Evolutionary conservation across 192 early-diverging fungal genomes (phyloP).

Genomic region (Coemansia javaensis): DNA sequence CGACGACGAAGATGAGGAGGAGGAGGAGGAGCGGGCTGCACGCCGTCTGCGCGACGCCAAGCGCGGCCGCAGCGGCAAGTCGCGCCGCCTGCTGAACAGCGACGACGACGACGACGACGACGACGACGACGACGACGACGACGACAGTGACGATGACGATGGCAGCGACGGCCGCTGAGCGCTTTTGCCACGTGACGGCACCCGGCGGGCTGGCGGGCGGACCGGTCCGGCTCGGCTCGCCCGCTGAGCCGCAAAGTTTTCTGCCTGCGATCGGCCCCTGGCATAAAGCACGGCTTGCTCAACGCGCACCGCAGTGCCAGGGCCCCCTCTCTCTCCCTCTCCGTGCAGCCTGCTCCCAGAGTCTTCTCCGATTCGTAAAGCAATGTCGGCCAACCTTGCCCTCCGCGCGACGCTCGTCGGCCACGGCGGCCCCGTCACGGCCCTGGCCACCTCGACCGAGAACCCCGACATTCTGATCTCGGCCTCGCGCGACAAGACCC

Average conservation of each 20-base stretch:
- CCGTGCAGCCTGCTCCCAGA: too few species aligned
- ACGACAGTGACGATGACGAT: slow-evolving; percentile 27
- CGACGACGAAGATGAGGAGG: slow-evolving; percentile 45
- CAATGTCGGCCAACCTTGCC: slow-evolving; percentile 53
- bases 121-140: slow-evolving; percentile 26
- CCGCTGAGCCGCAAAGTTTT: slow-evolving; percentile 45
- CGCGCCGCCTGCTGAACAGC: slow-evolving; percentile 29
- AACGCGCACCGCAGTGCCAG: too few species aligned
- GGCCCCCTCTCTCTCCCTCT: too few species aligned
- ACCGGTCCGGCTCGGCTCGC: slow-evolving; percentile 10
- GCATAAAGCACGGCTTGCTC: not conserved
- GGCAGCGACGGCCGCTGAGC: too few species aligned
- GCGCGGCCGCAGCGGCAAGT: slow-evolving; percentile 17
- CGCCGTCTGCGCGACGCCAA: slow-evolving; percentile 33
- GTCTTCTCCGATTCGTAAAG: too few species aligned
- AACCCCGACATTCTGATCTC: slow-evolving; percentile 95
- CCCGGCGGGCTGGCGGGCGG: not conserved
- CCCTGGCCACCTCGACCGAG: slow-evolving; percentile 96
- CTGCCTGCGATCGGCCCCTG: not conserved
- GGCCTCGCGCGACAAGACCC: slow-evolving; percentile 97
- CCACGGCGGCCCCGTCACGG: slow-evolving; percentile 89
- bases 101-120: slow-evolving; percentile 37
- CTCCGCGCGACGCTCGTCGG: slow-evolving; percentile 57
- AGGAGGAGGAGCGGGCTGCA: slow-evolving; percentile 32
- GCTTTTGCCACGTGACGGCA: too few species aligned